Conservation (phyloP, 352 stramenopile species). For the Globisporangium abappressorium region DNA sequence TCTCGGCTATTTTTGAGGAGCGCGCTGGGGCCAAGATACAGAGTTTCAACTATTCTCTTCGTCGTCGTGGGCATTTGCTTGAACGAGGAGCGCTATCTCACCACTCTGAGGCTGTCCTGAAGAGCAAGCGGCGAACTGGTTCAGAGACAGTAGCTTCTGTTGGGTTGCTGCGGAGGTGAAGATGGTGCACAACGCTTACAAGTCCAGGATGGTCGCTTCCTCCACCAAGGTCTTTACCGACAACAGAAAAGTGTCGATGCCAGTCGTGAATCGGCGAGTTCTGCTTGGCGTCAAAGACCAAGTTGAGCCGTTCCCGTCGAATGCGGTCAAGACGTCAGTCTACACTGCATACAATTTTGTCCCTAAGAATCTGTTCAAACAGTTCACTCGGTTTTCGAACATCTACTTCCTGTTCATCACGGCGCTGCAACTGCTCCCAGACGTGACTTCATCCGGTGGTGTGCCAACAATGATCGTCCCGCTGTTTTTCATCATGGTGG, state of each 20-base stretch:
- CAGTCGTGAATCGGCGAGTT: constrained; percentile 23
- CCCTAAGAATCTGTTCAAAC: constrained; percentile 72
- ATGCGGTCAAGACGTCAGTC: constrained; percentile 55
- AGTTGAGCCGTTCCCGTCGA: constrained; percentile 31
- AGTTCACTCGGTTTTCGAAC: constrained; percentile 86
- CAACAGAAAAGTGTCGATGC: constrained; percentile 19
- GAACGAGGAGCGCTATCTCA: not conserved
- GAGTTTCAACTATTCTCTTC: constrained; percentile 4
- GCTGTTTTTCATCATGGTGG: constrained; percentile 81
- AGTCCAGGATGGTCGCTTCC: constrained; percentile 14
- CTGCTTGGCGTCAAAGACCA: constrained; percentile 22
- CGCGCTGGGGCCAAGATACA: not conserved
- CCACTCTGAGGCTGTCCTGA: not conserved
- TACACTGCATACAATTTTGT: constrained; percentile 66
- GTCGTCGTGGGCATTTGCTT: not conserved
- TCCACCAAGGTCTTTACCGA: not conserved
- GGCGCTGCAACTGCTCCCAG: constrained; percentile 73
- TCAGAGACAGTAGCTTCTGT: not conserved
- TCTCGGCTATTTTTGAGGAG: not conserved
- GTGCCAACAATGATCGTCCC: constrained; percentile 84
- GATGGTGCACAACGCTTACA: constrained; percentile 15
- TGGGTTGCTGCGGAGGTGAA: not conserved
- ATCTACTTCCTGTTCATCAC: constrained; percentile 91
- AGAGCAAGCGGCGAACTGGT: not conserved
- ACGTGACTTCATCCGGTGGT: constrained; percentile 79